Conservation (phyloP, 352 stramenopile species). For the Pythium biforme region DNA sequence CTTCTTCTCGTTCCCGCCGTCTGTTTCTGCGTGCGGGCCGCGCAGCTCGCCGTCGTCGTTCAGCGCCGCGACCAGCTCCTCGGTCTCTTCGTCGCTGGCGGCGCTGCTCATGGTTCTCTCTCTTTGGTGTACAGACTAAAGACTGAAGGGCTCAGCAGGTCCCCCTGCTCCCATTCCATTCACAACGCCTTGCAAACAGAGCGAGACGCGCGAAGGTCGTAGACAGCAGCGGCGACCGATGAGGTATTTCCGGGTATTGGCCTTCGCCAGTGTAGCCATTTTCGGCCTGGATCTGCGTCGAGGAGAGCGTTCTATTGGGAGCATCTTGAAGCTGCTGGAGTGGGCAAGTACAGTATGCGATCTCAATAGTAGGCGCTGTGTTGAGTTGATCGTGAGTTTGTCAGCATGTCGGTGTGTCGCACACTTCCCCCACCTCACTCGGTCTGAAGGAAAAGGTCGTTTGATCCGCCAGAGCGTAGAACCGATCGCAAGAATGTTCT, state of each 20-base stretch:
- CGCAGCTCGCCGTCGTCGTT: conserved; percentile 11
- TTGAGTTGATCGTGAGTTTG: not conserved
- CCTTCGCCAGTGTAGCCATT: conserved; percentile 23
- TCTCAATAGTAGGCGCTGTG: conserved; percentile 14
- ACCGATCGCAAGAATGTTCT: conserved; percentile 58
- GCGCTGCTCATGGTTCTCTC: conserved; percentile 8
- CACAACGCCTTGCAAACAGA: not conserved
- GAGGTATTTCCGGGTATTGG: not conserved
- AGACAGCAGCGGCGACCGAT: not conserved
- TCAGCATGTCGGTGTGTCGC: conserved; percentile 10
- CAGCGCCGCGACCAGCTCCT: conserved; percentile 21
- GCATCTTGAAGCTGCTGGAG: conserved; percentile 21
- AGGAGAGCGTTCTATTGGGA: conserved; percentile 15
- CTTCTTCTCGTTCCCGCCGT: not conserved
- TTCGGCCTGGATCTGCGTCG: no score
- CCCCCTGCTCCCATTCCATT: no score
- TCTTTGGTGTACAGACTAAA: not conserved
- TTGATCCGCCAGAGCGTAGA: no score
- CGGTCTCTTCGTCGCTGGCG: conserved; percentile 22
- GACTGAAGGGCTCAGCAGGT: not conserved
- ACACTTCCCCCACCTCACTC: not conserved
- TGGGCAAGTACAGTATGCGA: not conserved
- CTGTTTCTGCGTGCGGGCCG: not conserved
- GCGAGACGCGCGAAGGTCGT: no score
- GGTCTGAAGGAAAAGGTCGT: no score